Evolutionary conservation across 176 grass and related monocot genomes (phyloP), one percentile per base, ranked within the genome.

Genomic region (Aegilops tauschii): DNA sequence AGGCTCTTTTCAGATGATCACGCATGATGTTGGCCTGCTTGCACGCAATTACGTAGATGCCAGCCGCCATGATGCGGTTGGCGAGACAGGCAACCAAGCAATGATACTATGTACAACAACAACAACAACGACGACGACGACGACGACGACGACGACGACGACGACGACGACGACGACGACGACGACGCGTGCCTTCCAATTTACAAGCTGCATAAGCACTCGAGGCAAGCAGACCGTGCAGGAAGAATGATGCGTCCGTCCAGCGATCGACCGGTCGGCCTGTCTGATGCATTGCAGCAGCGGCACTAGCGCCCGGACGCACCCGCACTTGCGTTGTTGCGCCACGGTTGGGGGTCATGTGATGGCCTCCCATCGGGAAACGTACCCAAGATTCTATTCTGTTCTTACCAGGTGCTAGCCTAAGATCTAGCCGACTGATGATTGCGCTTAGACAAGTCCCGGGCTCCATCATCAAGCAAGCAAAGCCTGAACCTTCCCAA

Each of bases 1-100:
- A 59, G 56, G 21, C 56, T 21, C 18, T 0, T 3, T 9, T 59
- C 0, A 59, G 79, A 91, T 76, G 81, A 87, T 81, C 21, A 5
- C 17, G 9, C 82, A 81, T 88, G 30, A 85, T 91, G 90, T 76
- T 88, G 82, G 82, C 49, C 86, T 85, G 77, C 86, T 39, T 54
- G 82, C 77, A 91, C 81, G 90, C 82, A 71, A 85, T 62, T 32
- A 25, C 23, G 23, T 25, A 34, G 52, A 35, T 3, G 54, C 56
- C 56, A 3, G 36, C 64, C 9, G 52, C 62, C 29, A 76, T 84
- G 69, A 85, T 88, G 49, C 6, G 82, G 85, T 77, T 80, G 89
- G 80, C 58, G 30, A 34, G 65, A 17, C 64, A 31, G 28, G 89
- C 37, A 73, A 3, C 35, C 1, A 47, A 47, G 11, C 44, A 47